Evolutionary conservation across 1,284 basidiomycete genomes (phyloP).

Genomic region (Irpex sp.): DNA sequence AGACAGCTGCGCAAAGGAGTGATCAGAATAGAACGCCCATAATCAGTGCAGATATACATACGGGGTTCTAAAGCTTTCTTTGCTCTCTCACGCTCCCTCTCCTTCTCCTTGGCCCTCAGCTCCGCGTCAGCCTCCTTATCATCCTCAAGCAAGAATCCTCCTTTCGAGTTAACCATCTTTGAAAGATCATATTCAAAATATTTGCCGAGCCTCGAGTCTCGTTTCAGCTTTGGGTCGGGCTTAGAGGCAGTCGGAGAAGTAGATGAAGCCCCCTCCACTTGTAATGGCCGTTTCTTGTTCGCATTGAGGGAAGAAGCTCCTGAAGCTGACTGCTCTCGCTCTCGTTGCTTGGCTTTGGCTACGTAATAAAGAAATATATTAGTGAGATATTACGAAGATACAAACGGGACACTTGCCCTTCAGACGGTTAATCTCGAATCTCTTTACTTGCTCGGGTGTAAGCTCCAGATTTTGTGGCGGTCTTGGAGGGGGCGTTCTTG

Average conservation of each 20-base stretch:
- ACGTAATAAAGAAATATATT: slow-evolving; percentile 48
- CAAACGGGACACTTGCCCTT: slow-evolving; percentile 25
- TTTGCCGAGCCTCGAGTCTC: slow-evolving; percentile 73
- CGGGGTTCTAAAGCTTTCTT: slow-evolving; percentile 69
- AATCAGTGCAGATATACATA: slow-evolving; percentile 25
- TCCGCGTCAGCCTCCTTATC: slow-evolving; percentile 73
- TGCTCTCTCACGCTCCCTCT: slow-evolving; percentile 68
- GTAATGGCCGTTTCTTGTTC: slow-evolving; percentile 31
- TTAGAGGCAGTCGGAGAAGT: slow-evolving; percentile 57
- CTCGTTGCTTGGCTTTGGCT: slow-evolving; percentile 35
- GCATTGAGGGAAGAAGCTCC: slow-evolving; percentile 38
- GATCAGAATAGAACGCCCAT: not conserved
- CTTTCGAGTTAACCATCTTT: slow-evolving; percentile 94
- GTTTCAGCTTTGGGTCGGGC: slow-evolving; percentile 50
- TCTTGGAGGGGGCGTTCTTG: slow-evolving; percentile 25
- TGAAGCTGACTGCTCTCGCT: slow-evolving; percentile 43
- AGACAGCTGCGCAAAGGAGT: slow-evolving; percentile 46
- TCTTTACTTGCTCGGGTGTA: slow-evolving; percentile 36
- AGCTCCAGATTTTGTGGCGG: slow-evolving; percentile 21
- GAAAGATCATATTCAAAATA: slow-evolving; percentile 97
- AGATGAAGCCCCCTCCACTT: slow-evolving; percentile 44
- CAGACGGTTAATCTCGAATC: slow-evolving; percentile 39
- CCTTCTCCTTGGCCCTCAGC: slow-evolving; percentile 66
- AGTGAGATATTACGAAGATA: slow-evolving; percentile 35
- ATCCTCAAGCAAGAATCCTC: slow-evolving; percentile 88